phyloP scores from a whole-genome alignment of 1,284 basidiomycete species.

The Puccinia coronata region DNA sequence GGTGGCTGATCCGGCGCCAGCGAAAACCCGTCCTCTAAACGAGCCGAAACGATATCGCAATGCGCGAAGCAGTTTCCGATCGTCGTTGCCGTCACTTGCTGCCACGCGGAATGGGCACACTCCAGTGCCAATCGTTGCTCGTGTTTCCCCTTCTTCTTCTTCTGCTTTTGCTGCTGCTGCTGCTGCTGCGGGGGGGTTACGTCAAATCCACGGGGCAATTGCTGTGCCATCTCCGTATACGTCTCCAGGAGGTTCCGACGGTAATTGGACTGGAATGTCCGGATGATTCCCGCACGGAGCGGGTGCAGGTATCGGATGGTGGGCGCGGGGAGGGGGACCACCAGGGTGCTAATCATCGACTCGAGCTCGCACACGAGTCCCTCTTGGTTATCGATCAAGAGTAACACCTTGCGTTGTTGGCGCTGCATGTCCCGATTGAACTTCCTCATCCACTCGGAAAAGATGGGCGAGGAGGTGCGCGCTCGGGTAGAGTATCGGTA shows the following conservation, averaged over 20 bases:
- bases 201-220: background rate
- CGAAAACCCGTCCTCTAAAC: background rate
- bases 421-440: conserved; percentile 44
- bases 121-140: conserved; percentile 29
- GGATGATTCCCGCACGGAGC: conserved; percentile 24
- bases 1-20: background rate
- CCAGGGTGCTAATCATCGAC: conserved; percentile 5
- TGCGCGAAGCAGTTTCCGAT: conserved; percentile 42
- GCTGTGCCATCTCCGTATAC: background rate
- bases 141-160: background rate
- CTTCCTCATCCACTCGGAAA: conserved; percentile 47
- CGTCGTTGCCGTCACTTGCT: conserved; percentile 27
- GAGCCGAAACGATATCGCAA: conserved; percentile 15
- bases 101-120: conserved; percentile 35
- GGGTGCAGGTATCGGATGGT: conserved; percentile 17
- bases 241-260: conserved; percentile 20
- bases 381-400: conserved; percentile 30
- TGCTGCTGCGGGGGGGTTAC: no score
- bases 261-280: conserved; percentile 39
- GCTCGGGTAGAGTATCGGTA: conserved; percentile 30
- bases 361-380: conserved; percentile 19
- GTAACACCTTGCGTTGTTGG: conserved; percentile 7
- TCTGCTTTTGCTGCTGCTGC: no score
- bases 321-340: background rate
- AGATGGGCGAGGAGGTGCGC: conserved; percentile 31